Base-by-base conservation (phyloP, 768 basidiomycete species). In the Trametes coccinea region DNA sequence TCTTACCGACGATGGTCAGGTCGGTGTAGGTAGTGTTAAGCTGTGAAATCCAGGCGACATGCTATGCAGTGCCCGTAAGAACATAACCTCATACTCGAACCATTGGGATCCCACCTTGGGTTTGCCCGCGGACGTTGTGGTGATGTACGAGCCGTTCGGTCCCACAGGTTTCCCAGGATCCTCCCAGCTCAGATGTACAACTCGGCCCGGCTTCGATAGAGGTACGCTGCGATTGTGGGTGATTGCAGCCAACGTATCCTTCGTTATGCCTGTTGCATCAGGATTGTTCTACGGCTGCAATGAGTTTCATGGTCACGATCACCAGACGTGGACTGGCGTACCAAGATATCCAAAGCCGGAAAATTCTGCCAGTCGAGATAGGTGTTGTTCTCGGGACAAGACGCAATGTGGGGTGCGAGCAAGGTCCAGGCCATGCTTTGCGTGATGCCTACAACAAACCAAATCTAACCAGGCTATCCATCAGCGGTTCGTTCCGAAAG, bases 361-460 rank as follows among this genome's bases (percentile, higher is more conserved):
- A 85, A 88, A 70, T 78, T 83, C 54, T 80, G 80, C 79, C 74
- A 82, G 52, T 73, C 74, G 64, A 87, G 78, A 27, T 70, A 69
- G 3, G 82, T 80, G 70, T 84, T 86, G 58, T 78, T 76, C 1
- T 74, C 73, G 0, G 85, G 85, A 70, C 86, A 88, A 3, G 70
- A 72, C 2, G 75, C 66, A 67, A 86, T 75, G 69, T 82, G 83
- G 0, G 80, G 82, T 11, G 82, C 75, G 5, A 87, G 75, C 11
- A 86, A 72, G 5, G 85, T 84, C 87, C 85, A 87, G 0, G 80
- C 78, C 83, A 84, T 85, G 7, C 79, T 74, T 68, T 87, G 86
- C 2, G 85, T 82, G 66, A 87, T 82, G 39, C 81, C 82, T 0
- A 81, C 75, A 51, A 80, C 77, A 69, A 85, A 85, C 74, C 76